Base-by-base conservation (phyloP, 306 rosid species). In the Begonia masoniana region DNA sequence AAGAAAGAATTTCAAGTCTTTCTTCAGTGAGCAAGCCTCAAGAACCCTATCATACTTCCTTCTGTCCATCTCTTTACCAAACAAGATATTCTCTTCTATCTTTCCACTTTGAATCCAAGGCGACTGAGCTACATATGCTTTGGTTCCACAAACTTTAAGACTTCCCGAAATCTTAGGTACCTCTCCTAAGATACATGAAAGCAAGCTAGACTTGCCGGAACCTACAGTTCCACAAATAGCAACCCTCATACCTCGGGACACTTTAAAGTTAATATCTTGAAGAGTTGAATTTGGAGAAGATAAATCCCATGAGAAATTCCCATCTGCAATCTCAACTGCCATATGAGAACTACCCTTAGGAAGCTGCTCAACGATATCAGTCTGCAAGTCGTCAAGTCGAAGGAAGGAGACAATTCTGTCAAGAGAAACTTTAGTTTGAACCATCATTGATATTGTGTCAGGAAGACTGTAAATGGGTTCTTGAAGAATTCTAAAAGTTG, bases 41-140 rank as follows among this genome's bases (percentile, higher is more conserved):
- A 87, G 82, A n/a, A 87, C 80, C 67, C 43, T 76, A 47, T 83
- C 73, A 52, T 87, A 87, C 58, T 59, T 72, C 72, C 66, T 84
- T 72, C 75, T 69, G 13, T 80, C 83, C 96, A 87, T 87, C 47
- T 74, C 74, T 60, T 58, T 78, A 45, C 94, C 85, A 66, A 87
- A 87, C 58, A 87, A 59, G 58, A 87, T 80, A 67, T 80, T 87
- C 13, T 80, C 77, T 56, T 87, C 96, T 21, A 83, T 80, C 63
- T 72, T 87, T 12, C 94, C 96, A 66, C 96, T 80, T 46, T 83
- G 96, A 64, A 83, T 87, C 96, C 96, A 87, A 13, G 96, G 94
- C 0, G 94, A 89, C 61, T 85, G 97, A 60, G 95, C 76, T 39
- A 85, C 94, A 47, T 74, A 85, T 39, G 97, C 97, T 80, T 80